phyloP scores from a whole-genome alignment of 2,329 filamentous ascomycete species.

The Xenoacremonium recifei region DNA sequence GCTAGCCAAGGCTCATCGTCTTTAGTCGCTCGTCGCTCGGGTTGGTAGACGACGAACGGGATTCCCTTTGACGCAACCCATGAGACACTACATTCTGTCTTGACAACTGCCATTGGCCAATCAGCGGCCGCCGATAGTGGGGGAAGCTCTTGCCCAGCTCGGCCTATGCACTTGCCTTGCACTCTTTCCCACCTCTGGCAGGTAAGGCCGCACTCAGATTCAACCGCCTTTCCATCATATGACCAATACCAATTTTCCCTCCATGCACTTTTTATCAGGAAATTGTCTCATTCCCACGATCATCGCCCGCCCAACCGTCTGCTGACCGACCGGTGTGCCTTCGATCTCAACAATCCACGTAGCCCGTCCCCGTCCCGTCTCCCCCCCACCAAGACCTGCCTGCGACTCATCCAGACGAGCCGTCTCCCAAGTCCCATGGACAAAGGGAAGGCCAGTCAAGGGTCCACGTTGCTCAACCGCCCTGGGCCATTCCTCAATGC shows the following conservation, averaged over 20 bases:
- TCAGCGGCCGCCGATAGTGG: conserved; percentile 28
- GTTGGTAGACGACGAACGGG: not conserved
- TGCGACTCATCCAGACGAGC: too few relatives aligned
- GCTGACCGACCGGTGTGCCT: not conserved
- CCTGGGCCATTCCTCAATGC: conserved; percentile 24
- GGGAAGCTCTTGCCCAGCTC: too few relatives aligned
- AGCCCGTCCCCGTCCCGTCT: not conserved
- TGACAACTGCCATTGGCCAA: conserved; percentile 30
- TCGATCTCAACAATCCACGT: not conserved
- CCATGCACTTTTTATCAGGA: too few relatives aligned
- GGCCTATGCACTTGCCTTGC: too few relatives aligned
- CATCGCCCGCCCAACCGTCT: not conserved
- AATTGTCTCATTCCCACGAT: too few relatives aligned
- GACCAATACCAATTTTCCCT: too few relatives aligned
- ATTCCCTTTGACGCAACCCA: conserved; percentile 21
- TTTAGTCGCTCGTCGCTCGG: too few relatives aligned
- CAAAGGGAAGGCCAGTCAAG: conserved; percentile 28
- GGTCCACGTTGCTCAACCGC: conserved; percentile 25
- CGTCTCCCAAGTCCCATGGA: conserved; percentile 23
- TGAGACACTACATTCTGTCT: conserved; percentile 18
- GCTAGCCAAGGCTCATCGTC: too few relatives aligned
- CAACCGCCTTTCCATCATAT: too few relatives aligned
- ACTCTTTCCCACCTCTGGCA: too few relatives aligned
- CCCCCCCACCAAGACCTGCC: too few relatives aligned
- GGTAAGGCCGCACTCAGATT: too few relatives aligned